Conservation (phyloP, 192 early-diverging fungal species). For the Lobosporangium transversale region DNA sequence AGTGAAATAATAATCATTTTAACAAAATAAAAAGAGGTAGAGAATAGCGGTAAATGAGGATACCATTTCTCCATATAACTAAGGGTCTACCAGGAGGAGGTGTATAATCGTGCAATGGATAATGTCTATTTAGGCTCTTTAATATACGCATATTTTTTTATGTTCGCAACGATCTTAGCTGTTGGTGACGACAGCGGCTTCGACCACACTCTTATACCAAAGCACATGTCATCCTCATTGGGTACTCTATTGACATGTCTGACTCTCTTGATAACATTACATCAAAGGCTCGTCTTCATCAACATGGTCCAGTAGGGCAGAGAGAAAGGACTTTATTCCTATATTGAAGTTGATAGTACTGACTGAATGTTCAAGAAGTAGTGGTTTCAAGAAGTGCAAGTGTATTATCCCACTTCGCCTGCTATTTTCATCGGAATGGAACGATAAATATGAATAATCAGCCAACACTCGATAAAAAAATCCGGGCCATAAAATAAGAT, state of each 20-base stretch:
- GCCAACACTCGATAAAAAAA: too few relatives aligned
- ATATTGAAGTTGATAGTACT: not conserved
- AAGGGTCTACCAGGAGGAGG: too few relatives aligned
- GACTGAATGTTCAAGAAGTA: conserved; percentile 24
- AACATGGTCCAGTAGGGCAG: not conserved
- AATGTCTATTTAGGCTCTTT: too few relatives aligned
- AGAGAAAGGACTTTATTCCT: too few relatives aligned
- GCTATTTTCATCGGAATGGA: conserved; percentile 91
- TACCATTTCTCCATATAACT: too few relatives aligned
- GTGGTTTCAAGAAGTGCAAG: conserved; percentile 90
- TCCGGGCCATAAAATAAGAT: too few relatives aligned
- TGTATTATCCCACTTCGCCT: conserved; percentile 84
- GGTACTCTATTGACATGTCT: conserved; percentile 86
- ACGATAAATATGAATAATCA: conserved; percentile 76
- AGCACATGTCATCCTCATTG: conserved; percentile 93
- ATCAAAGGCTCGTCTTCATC: conserved; percentile 59
- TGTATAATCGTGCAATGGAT: too few relatives aligned
- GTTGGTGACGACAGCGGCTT: conserved; percentile 82
- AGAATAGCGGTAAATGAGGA: too few relatives aligned
- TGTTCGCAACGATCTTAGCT: too few relatives aligned
- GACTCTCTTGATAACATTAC: conserved; percentile 86
- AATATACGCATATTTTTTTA: too few relatives aligned
- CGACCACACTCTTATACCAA: conserved; percentile 94
- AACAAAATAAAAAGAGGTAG: too few relatives aligned
- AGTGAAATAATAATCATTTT: too few relatives aligned